These are phyloP conservation scores for Beauveria scarabaeidicola DNA, from an alignment of 2,329 filamentous ascomycete species.

Conservation along the genomic window DNA sequence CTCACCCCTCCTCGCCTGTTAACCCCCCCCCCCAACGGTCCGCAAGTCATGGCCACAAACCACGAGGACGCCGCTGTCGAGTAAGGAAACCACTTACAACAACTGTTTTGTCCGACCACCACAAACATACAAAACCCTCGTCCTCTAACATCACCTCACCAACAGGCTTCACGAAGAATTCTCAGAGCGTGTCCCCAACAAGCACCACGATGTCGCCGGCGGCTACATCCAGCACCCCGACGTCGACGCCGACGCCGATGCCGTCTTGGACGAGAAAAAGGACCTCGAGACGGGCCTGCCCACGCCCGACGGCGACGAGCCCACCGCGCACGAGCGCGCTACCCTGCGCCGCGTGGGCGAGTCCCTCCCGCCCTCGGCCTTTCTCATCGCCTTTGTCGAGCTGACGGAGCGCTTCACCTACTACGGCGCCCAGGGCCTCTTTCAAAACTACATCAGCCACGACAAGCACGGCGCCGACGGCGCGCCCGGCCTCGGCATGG, in stretches of 20 bases:
- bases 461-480: conserved; percentile 25
- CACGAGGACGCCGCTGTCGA: conserved; percentile 26
- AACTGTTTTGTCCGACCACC: background rate
- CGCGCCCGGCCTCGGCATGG: conserved; percentile 45
- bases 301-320: conserved; percentile 40
- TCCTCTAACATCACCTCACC: background rate
- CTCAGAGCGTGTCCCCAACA: conserved; percentile 14
- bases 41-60: conserved; percentile 23
- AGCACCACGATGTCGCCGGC: conserved; percentile 15
- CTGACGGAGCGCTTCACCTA: conserved; percentile 50
- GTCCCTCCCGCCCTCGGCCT: conserved; percentile 45
- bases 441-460: conserved; percentile 46
- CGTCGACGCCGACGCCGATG: background rate
- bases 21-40: too few relatives aligned
- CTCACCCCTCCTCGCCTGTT: background rate
- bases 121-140: too few relatives aligned
- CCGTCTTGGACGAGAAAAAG: conserved; percentile 13
- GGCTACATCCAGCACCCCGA: conserved; percentile 11
- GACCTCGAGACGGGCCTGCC: conserved; percentile 13
- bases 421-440: conserved; percentile 45
- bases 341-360: conserved; percentile 45
- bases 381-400: conserved; percentile 48
- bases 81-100: conserved; percentile 19
- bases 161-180: conserved; percentile 16
- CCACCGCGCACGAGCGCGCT: conserved; percentile 41